phyloP scores from a whole-genome alignment of 2,329 filamentous ascomycete species.

The Monosporascus sp. region DNA sequence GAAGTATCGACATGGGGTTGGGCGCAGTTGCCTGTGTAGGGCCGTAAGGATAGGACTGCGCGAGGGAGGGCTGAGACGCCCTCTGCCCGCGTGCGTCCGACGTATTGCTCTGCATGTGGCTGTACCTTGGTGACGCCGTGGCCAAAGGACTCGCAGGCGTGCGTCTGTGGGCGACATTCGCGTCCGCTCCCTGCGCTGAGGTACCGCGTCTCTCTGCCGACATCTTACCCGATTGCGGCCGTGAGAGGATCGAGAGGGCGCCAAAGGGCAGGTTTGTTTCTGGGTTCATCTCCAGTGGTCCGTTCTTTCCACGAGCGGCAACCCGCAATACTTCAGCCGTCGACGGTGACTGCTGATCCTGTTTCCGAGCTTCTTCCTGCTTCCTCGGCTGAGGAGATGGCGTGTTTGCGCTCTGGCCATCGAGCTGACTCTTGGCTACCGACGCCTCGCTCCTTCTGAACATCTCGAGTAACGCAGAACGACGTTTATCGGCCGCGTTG shows the following conservation, averaged over 20 bases:
- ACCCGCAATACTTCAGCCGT: conserved; percentile 20
- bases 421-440: conserved; percentile 17
- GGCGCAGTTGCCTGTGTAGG: conserved; percentile 12
- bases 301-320: conserved; percentile 23
- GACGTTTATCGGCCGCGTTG: conserved; percentile 33
- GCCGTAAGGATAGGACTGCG: conserved; percentile 19
- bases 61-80: conserved; percentile 8
- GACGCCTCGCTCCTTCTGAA: conserved; percentile 40
- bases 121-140: conserved; percentile 14
- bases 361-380: conserved; percentile 13
- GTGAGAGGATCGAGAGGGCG: conserved; percentile 32
- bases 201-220: conserved; percentile 13
- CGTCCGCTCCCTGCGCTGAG: conserved; percentile 1
- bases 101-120: conserved; percentile 10
- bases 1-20: conserved; percentile 18
- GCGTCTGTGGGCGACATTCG: background rate
- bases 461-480: conserved; percentile 45
- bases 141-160: conserved; percentile 9
- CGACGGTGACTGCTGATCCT: conserved; percentile 11
- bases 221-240: conserved; percentile 21
- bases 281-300: conserved; percentile 28
- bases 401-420: conserved; percentile 9
- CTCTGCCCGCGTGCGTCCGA: conserved; percentile 11
- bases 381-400: conserved; percentile 4
- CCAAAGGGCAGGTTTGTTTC: conserved; percentile 34